Percentiles rank a stretch among this genome's conserved stretches.
These are phyloP conservation scores for Cucurbita argyrosperma DNA, from an alignment of 306 rosid species.

Conservation along the genomic window DNA sequence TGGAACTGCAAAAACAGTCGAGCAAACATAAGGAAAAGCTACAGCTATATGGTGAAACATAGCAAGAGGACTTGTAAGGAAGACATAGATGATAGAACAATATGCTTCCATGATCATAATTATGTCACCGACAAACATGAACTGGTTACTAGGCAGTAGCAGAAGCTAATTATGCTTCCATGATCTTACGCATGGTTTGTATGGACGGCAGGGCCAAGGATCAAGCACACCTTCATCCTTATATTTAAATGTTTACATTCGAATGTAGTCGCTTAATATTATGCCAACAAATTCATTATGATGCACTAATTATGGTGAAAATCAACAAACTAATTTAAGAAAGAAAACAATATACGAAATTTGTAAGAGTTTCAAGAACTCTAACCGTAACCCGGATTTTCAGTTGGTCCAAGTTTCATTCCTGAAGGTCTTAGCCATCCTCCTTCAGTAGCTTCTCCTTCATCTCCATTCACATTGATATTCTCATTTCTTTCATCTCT, in stretches of 20 bases:
- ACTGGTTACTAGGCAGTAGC: background rate
- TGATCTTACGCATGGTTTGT: background rate
- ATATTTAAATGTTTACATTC: background rate
- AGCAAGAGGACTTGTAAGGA: background rate
- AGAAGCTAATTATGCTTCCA: background rate
- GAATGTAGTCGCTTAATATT: background rate
- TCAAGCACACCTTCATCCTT: background rate
- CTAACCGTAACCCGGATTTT: slow-evolving; percentile 65
- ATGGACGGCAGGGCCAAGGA: background rate
- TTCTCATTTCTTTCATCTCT: slow-evolving; percentile 25
- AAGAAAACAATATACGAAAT: background rate
- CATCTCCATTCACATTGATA: slow-evolving; percentile 19
- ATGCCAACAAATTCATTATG: background rate
- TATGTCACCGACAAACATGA: background rate
- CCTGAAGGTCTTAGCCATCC: slow-evolving; percentile 30
- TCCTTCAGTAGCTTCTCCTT: slow-evolving; percentile 28
- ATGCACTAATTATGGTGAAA: background rate
- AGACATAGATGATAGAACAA: background rate
- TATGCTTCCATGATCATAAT: background rate
- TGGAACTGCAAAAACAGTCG: slow-evolving; percentile 36
- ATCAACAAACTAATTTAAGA: background rate
- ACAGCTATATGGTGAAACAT: background rate
- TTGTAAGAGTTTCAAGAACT: slow-evolving; percentile 2
- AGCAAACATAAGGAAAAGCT: slow-evolving; percentile 8
- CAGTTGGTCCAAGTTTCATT: slow-evolving; percentile 56